Evolutionary conservation across 2,329 filamentous ascomycete genomes (phyloP).

Genomic region (Colletotrichum sidae): DNA sequence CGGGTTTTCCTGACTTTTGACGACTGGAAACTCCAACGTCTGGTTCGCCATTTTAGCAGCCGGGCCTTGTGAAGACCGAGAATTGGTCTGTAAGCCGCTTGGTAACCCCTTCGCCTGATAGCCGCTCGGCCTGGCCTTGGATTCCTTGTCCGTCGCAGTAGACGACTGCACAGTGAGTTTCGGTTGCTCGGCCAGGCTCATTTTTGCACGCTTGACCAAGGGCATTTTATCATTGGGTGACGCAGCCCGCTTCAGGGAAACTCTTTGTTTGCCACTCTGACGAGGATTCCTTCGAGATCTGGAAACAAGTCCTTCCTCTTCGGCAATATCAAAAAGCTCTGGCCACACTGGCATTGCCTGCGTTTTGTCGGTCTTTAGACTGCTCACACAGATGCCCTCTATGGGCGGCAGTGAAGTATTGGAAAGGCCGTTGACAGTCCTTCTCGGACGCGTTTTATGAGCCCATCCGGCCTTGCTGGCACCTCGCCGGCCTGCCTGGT

Average conservation of each 20-base stretch:
- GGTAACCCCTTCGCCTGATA: conserved; percentile 12
- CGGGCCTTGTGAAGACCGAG: conserved; percentile 23
- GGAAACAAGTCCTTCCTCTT: conserved; percentile 52
- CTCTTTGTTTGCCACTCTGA: not conserved
- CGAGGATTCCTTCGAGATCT: conserved; percentile 35
- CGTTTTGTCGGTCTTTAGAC: conserved; percentile 51
- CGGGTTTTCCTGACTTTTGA: conserved; percentile 79
- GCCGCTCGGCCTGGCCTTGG: not conserved
- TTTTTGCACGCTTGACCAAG: conserved; percentile 19
- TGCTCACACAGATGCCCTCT: conserved; percentile 57
- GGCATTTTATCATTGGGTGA: conserved; percentile 7
- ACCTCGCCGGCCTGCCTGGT: not conserved
- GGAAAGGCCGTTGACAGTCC: conserved; percentile 39
- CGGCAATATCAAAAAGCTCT: conserved; percentile 54
- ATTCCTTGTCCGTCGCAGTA: not conserved
- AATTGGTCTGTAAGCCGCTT: conserved; percentile 12
- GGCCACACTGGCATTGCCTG: conserved; percentile 52
- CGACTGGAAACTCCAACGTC: conserved; percentile 74
- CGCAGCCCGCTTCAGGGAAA: conserved; percentile 12
- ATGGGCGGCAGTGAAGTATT: conserved; percentile 5
- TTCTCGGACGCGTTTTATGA: not conserved
- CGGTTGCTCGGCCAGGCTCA: not conserved
- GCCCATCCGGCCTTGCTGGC: not conserved
- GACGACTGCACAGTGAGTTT: no score
- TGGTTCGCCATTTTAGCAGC: conserved; percentile 47